Base-by-base conservation (phyloP, 192 early-diverging fungal genomes). In the Fimicolochytrium jonesii region DNA sequence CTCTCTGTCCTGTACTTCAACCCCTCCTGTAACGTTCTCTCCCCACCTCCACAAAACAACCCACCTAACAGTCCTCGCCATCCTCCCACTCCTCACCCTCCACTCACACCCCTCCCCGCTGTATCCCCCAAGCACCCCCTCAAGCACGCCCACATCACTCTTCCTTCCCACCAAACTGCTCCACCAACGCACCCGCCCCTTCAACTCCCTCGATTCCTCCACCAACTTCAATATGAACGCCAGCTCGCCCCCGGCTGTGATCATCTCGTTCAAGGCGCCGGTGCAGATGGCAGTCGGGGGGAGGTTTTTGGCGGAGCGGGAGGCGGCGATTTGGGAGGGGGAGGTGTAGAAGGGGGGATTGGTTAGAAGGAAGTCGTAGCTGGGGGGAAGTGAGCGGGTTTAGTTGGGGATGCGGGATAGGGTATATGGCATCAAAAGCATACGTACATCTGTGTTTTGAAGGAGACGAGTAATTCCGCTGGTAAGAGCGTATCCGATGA, bases 261-360 rank as follows among this genome's bases (percentile, higher is more conserved):
- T 81, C 81, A 91, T 87, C 70, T 96, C 93, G 29, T 77, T 71
- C 0, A 59, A 36, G 2, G 84, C 75, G 5, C 86, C 90, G 2
- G 60, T 77, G 32, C 86, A 89, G 0, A 72, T 67, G 11, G 83
- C 77, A 0, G 66, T 69, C 1, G 92, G 82, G 26, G 52, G 41
- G 0, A 57, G 49, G 0, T 65, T 59, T 49, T 95, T 95, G n/a
- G 42, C 56, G 0, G 69, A 57, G 0, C 71, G 47, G 1, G 82
- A 71, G 11, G 65, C 64, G 20, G 76, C 56, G 10, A 87, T 81
- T 34, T 92, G 86, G 20, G 75, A 71, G 5, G 61, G 56, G 57
- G 72, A 78, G 9, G 60, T 73, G 58, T 90, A 96, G 61, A 94
- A 96, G 31, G 93, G 93, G 31, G 92, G 93, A 60, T 96, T 96